These are phyloP conservation scores for Grammothele lineata DNA, from an alignment of 768 basidiomycete genomes.

Conservation along the genomic window DNA sequence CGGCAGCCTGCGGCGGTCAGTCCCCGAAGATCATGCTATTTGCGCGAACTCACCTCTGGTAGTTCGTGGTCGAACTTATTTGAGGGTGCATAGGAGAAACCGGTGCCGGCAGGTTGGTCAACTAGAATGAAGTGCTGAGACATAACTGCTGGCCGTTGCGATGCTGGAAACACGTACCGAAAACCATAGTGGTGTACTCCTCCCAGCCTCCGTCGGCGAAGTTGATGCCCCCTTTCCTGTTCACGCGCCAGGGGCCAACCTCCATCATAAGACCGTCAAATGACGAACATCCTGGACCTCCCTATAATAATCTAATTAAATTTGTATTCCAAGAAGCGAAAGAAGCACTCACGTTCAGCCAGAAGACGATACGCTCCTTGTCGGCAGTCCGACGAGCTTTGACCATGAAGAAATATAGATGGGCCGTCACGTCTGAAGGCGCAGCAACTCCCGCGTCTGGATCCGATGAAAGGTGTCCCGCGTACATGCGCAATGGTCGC, in stretches of 20 bases:
- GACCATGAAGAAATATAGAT: conserved; percentile 86
- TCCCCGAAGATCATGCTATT: not conserved
- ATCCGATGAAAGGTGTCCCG: conserved; percentile 83
- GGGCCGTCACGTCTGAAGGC: conserved; percentile 61
- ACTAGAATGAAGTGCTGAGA: conserved; percentile 44
- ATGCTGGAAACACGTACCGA: conserved; percentile 50
- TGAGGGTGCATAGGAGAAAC: conserved; percentile 86
- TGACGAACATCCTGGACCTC: conserved; percentile 95
- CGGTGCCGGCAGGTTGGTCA: conserved; percentile 96
- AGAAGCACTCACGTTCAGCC: conserved; percentile 87
- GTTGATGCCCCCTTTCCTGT: conserved; percentile 66
- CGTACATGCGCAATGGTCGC: conserved; percentile 73
- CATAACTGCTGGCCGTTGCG: not conserved
- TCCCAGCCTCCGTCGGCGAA: conserved; percentile 91
- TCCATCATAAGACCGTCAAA: conserved; percentile 99
- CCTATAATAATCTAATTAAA: conserved; percentile 33
- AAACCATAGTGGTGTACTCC: conserved; percentile 93
- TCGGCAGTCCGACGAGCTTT: conserved; percentile 88
- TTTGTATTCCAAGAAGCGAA: too few relatives aligned
- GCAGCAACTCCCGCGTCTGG: conserved; percentile 49
- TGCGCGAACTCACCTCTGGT: conserved; percentile 43
- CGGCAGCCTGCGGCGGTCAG: conserved; percentile 50
- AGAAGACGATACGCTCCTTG: conserved; percentile 85
- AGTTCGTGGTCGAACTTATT: conserved; percentile 81
- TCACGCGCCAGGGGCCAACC: conserved; percentile 86